A percentile compares a stretch with the other conserved stretches of the same genome.
Conservation (phyloP, 2,329 filamentous ascomycete species). For the Penicillium brasilianum region DNA sequence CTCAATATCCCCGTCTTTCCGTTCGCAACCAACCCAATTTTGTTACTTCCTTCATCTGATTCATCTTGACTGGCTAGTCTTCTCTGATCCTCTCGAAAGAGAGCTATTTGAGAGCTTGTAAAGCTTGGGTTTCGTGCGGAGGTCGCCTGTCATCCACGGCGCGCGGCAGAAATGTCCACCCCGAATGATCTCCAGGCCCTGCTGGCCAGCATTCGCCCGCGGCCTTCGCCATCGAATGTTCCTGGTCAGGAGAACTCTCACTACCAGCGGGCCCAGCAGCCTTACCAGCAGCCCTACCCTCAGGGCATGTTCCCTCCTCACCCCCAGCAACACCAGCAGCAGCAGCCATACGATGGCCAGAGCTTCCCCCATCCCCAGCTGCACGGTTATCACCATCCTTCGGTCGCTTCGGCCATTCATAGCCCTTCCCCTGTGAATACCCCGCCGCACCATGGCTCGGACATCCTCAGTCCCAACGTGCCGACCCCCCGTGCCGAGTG, state of each 20-base stretch:
- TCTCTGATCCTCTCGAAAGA: constrained; percentile 37
- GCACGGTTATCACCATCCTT: constrained; percentile 59
- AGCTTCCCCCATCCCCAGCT: constrained; percentile 40
- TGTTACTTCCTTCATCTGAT: constrained; percentile 23
- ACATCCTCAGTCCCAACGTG: constrained; percentile 63
- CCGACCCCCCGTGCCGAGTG: constrained; percentile 51
- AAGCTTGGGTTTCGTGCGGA: constrained; percentile 37
- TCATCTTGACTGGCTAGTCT: constrained; percentile 20
- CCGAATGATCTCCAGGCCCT: constrained; percentile 54
- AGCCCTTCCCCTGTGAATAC: constrained; percentile 60
- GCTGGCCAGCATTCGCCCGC: constrained; percentile 52
- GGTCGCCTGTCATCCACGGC: constrained; percentile 37
- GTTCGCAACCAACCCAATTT: constrained; percentile 15
- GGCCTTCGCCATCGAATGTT: constrained; percentile 42
- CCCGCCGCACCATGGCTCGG: constrained; percentile 62
- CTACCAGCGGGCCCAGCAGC: constrained; percentile 35
- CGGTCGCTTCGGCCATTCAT: constrained; percentile 63
- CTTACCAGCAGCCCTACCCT: constrained; percentile 29
- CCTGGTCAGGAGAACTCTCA: constrained; percentile 38
- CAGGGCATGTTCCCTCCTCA: constrained; percentile 40
- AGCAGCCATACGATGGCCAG: constrained; percentile 40
- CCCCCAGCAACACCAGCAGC: constrained; percentile 21
- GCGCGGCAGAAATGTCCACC: constrained; percentile 54
- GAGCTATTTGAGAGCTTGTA: constrained; percentile 35
- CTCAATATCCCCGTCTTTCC: background rate